Conservation (phyloP, 176 grass and related monocot genomes). For the Secale cereale region DNA sequence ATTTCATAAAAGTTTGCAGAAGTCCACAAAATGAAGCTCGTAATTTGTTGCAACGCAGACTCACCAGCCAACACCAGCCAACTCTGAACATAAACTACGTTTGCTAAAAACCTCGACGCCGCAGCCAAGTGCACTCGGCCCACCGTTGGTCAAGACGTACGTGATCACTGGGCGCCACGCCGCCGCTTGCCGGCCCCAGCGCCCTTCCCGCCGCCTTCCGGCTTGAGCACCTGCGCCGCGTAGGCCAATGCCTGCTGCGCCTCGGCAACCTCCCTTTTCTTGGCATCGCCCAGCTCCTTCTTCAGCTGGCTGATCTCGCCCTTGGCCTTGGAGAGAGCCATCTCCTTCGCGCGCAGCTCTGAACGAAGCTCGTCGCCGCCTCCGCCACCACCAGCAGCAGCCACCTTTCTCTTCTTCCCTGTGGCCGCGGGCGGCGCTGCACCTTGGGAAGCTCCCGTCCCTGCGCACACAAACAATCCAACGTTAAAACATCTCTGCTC, state of each 20-base stretch:
- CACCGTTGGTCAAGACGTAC: no score
- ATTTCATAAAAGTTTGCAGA: no score
- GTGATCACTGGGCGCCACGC: slow-evolving; percentile 21
- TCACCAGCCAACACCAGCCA: no score
- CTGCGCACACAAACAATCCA: background rate
- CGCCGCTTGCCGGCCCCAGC: slow-evolving; percentile 12
- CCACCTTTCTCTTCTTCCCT: slow-evolving; percentile 18
- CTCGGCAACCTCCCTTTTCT: slow-evolving; percentile 31
- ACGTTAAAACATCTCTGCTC: background rate
- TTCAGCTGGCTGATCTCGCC: slow-evolving; percentile 20
- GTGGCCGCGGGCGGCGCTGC: background rate
- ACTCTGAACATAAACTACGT: no score
- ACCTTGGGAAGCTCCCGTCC: background rate
- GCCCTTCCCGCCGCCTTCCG: slow-evolving; percentile 10
- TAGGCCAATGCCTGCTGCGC: slow-evolving; percentile 30
- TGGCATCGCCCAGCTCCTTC: slow-evolving; percentile 22
- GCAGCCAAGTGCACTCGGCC: no score
- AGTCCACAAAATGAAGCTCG: no score
- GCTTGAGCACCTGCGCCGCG: slow-evolving; percentile 28
- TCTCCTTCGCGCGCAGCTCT: slow-evolving; percentile 25
- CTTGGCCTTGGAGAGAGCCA: slow-evolving; percentile 23
- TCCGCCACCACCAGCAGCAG: background rate
- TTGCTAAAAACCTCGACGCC: no score
- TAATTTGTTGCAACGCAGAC: no score
- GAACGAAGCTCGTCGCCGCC: slow-evolving; percentile 13